phyloP scores from a whole-genome alignment of 228 moss, liverwort and hornwort genomes.

The Sphagnum fallax region DNA sequence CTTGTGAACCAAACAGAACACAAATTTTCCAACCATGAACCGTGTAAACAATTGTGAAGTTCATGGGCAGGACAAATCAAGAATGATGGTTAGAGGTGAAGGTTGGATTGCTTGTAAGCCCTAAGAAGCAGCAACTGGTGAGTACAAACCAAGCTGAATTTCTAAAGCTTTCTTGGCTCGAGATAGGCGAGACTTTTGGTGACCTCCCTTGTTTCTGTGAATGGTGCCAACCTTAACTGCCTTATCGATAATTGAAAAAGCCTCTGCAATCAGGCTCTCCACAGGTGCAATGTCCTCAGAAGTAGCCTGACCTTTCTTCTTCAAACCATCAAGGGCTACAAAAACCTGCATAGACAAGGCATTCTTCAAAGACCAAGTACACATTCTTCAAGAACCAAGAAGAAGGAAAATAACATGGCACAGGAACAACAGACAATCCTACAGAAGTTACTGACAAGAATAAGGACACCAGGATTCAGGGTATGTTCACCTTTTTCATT shows the following conservation, averaged over 20 bases:
- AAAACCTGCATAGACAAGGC: constrained; percentile 45
- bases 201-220: constrained; percentile 89
- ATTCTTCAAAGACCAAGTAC: neutral
- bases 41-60: too few relatives aligned
- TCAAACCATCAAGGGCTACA: constrained; percentile 73
- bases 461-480: neutral
- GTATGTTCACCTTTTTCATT: constrained; percentile 72
- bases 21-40: too few relatives aligned
- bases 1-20: too few relatives aligned
- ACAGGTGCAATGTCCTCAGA: constrained; percentile 79
- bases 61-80: too few relatives aligned
- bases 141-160: constrained; percentile 79
- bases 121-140: constrained; percentile 57
- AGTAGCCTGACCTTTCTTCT: constrained; percentile 58
- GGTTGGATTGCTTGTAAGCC: too few relatives aligned
- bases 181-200: constrained; percentile 92
- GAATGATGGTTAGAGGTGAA: too few relatives aligned
- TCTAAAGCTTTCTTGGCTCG: constrained; percentile 82
- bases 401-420: neutral
- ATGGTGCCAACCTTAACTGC: constrained; percentile 85
- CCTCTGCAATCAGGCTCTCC: constrained; percentile 71
- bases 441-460: neutral
- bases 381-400: neutral
- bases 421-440: neutral
- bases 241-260: constrained; percentile 85